Percentiles rank a stretch among this genome's conserved stretches.
Evolutionary conservation across 2,329 filamentous ascomycete genomes (phyloP).

Genomic region (Trichoderma harzianum): DNA sequence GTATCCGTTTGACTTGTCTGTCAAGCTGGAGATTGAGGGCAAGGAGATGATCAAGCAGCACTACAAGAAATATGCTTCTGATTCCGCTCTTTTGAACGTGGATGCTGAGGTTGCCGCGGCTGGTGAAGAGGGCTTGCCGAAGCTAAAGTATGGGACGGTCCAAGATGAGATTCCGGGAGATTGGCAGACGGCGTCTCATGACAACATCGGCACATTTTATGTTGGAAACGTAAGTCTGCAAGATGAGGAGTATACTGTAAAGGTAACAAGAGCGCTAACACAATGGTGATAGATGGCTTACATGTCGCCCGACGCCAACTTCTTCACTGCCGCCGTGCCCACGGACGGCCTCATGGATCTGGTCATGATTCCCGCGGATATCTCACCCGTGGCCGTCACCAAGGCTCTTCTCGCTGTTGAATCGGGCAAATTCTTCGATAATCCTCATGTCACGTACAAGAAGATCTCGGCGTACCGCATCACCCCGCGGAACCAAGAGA

Average conservation of each 20-base stretch:
- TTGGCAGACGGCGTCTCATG: constrained; percentile 71
- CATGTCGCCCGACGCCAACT: constrained; percentile 82
- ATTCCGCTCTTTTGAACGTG: constrained; percentile 25
- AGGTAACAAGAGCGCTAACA: too few species aligned
- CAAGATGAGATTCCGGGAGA: constrained; percentile 70
- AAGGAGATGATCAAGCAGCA: constrained; percentile 72
- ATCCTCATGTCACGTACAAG: constrained; percentile 71
- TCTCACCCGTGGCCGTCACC: constrained; percentile 63
- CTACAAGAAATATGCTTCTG: constrained; percentile 55
- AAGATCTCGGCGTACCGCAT: constrained; percentile 89
- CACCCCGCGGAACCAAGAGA: constrained; percentile 65
- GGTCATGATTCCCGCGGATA: constrained; percentile 72
- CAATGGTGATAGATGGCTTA: constrained; percentile 65
- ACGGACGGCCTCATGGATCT: constrained; percentile 85
- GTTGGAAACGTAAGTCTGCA: constrained; percentile 72
- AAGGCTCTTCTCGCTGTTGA: constrained; percentile 70
- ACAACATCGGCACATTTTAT: constrained; percentile 88
- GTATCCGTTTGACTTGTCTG: constrained; percentile 85
- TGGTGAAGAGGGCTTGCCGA: constrained; percentile 59
- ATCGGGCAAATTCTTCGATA: constrained; percentile 73
- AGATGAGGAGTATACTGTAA: too few species aligned
- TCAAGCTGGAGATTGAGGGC: constrained; percentile 76
- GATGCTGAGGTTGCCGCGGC: constrained; percentile 23
- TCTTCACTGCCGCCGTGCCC: constrained; percentile 80
- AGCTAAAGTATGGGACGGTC: constrained; percentile 74